Evolutionary conservation across 164 flowering plant species (phyloP).

Genomic region (Santalum album): DNA sequence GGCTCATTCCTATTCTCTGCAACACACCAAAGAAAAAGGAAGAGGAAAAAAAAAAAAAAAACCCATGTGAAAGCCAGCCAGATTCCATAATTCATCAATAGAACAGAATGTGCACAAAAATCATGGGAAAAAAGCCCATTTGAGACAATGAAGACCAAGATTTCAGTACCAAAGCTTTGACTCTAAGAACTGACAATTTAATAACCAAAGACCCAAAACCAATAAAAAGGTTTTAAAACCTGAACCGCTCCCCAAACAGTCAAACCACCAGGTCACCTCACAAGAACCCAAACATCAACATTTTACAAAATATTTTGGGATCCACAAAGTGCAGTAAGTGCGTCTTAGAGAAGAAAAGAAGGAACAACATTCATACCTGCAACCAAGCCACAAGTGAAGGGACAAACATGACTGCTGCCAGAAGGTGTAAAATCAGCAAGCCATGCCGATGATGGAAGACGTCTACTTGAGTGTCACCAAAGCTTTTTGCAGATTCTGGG

Average conservation of each 20-base stretch:
- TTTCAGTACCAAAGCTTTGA: not conserved
- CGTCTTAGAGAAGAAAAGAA: not conserved
- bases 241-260: too few species aligned
- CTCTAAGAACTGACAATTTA: too few species aligned
- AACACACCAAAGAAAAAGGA: too few species aligned
- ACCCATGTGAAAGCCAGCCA: slow-evolving; percentile 1
- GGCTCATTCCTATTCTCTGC: slow-evolving; percentile 69
- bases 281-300: too few species aligned
- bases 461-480: slow-evolving; percentile 70
- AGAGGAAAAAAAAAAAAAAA: too few species aligned
- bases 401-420: slow-evolving; percentile 68
- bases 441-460: slow-evolving; percentile 80
- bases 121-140: not conserved
- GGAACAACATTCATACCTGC: slow-evolving; percentile 42
- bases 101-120: not conserved
- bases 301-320: not conserved
- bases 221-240: too few species aligned
- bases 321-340: not conserved
- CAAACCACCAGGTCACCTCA: too few species aligned
- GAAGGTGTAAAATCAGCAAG: slow-evolving; percentile 62
- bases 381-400: slow-evolving; percentile 88
- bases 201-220: too few species aligned
- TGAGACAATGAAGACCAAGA: not conserved
- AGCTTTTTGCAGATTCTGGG: slow-evolving; percentile 51
- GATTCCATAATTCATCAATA: not conserved